These are phyloP conservation scores for Melastoma malabathricum DNA, from an alignment of 345 rosid genomes.

Conservation along the genomic window DNA sequence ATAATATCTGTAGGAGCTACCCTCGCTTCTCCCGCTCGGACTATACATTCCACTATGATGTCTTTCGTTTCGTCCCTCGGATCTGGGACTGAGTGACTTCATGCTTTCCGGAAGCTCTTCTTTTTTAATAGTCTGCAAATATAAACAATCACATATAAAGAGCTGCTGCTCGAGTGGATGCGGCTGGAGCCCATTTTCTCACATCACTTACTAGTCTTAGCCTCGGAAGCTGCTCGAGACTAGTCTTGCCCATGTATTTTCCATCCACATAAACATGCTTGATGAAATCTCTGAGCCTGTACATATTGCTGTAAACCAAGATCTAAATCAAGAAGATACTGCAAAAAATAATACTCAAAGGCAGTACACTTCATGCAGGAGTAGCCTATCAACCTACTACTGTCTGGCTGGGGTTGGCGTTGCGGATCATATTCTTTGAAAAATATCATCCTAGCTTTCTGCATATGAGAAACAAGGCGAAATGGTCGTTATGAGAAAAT, in stretches of 20 bases:
- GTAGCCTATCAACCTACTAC: conserved; percentile 57
- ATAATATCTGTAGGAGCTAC: conserved; percentile 22
- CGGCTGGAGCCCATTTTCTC: not conserved
- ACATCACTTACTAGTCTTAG: conserved; percentile 36
- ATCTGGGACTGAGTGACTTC: conserved; percentile 32
- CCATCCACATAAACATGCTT: conserved; percentile 74
- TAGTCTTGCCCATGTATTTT: conserved; percentile 41
- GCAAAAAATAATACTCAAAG: not conserved
- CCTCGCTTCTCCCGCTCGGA: conserved; percentile 30
- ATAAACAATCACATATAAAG: not conserved
- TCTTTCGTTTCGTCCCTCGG: conserved; percentile 22
- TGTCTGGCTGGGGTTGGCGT: conserved; percentile 61
- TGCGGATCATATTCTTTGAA: conserved; percentile 62
- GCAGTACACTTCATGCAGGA: not conserved
- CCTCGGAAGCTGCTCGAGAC: conserved; percentile 22
- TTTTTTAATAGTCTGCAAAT: conserved; percentile 28
- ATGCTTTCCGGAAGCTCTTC: conserved; percentile 28
- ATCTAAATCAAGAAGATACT: conserved; percentile 13
- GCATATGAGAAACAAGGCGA: conserved; percentile 1
- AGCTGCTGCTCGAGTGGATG: not conserved
- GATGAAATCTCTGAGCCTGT: conserved; percentile 62
- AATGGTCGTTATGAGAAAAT: too few relatives aligned
- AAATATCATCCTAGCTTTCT: conserved; percentile 72
- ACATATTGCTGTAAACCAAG: conserved; percentile 48
- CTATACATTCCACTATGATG: conserved; percentile 15